Evolutionary conservation across 73 alveolate genomes (phyloP), one percentile per base, ranked within the genome.

Genomic region (Blepharisma stoltei): DNA sequence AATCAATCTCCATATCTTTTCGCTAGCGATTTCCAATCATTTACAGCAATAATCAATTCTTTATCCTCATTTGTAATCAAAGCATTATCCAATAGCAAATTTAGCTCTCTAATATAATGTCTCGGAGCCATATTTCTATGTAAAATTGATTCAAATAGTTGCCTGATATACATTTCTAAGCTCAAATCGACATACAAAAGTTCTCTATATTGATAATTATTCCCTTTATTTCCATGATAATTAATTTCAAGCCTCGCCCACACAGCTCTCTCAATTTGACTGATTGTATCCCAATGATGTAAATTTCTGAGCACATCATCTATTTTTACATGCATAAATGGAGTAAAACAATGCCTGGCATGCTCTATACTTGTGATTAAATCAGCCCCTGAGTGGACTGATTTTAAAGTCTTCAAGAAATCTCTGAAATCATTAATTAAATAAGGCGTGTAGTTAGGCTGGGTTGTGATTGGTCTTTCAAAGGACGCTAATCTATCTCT

Each of bases 151-250:
- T 92, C 97, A 0, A 86, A 55, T 18, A 92, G 55, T 79, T 78
- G 88, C 14, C 97, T 76, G 23, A 80, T 53, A 68, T 88, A 89
- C 0, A 80, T 25, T 55, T 89, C 90, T 23, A 92, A 81, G 53
- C 91, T 85, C 7, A 83, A 67, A 60, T 92, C 97, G 14, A 92
- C 81, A 86, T 85, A 92, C 66, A 92, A 54, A 7, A 88, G 52
- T 73, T 92, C 97, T 20, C 73, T n/a, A 60, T 18, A 60, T 25
- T 60, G 73, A 14, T 25, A n/a, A 60, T 0, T 11, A n/a, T 25
- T 60, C 2, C 23, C 73, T 9, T 38, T n/a, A 60, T 60, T 60
- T 60, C 5, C 48, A 14, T 9, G 18, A 18, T 11, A 20, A 25
- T 60, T 60, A 14, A 60, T 8, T 20, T 60, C 46, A 14, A 14